Evolutionary conservation across 108 stramenopile genomes (phyloP).

Genomic region (Cyclotella sp.): DNA sequence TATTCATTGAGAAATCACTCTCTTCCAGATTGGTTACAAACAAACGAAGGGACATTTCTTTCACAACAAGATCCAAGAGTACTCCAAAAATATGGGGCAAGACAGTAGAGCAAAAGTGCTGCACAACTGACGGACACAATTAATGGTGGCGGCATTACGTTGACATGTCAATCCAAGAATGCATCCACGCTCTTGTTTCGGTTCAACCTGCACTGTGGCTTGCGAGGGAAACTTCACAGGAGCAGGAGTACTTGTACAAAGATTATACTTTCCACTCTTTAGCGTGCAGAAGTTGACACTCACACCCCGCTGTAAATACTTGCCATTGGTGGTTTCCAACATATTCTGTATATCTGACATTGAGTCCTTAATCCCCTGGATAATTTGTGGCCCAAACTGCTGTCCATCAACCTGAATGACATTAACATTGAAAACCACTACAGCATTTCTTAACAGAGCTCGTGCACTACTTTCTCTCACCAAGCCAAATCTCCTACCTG

Average conservation of each 20-base stretch:
- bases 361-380: constrained; percentile 37
- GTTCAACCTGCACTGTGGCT: not conserved
- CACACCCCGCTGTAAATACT: constrained; percentile 14
- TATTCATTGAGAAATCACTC: no score
- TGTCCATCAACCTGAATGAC: constrained; percentile 8
- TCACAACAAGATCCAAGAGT: no score
- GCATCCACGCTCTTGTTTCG: constrained; percentile 3
- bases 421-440: constrained; percentile 37
- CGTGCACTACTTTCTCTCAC: not conserved
- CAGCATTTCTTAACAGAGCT: not conserved
- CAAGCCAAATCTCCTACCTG: not conserved
- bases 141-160: no score
- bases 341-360: constrained; percentile 18
- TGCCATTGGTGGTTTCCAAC: constrained; percentile 14
- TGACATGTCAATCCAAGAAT: constrained; percentile 42
- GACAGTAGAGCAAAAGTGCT: no score
- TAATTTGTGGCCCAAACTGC: constrained; percentile 33
- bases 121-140: no score
- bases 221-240: not conserved
- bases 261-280: constrained; percentile 25
- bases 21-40: no score
- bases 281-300: constrained; percentile 32
- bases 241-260: constrained; percentile 13
- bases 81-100: no score
- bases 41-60: no score